Base-by-base conservation (phyloP, 2,329 filamentous ascomycete species). In the Epichloe amarillans region DNA sequence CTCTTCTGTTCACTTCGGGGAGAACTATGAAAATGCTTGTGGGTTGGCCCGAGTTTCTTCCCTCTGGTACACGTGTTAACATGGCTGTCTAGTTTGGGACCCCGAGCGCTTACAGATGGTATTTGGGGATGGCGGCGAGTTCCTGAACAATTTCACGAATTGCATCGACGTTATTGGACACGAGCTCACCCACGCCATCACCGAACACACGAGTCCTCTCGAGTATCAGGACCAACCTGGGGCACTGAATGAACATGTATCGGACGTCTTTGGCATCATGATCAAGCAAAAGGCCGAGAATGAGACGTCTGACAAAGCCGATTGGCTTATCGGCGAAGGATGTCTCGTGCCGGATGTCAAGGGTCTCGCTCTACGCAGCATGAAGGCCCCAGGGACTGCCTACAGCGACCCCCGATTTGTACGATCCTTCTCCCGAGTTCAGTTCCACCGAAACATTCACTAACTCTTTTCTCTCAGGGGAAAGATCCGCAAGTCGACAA, bases 181-280 rank as follows among this genome's bases (percentile, higher is more conserved):
- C 55, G 77, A 80, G 56, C 63, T 79, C 19, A 78, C 74, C 38
- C 77, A 80, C 56, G 76, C 73, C 30, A 67, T 80, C 19, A 75
- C 71, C 0, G 69, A 77, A 55, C 65, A 74, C 58, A 74, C 72
- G 3, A 69, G 69, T 11, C 69, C 70, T 1, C 68, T 80, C 8
- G 63, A 71, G 47, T 80, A 80, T 57, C 56, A 61, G n/a, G 70
- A 66, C 38, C 72, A 80, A 59, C 63, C 72, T 14, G 77, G 77
- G 17, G 76, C 76, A 14, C 64, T 80, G 39, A 80, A 80, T 53
- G 77, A 80, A 61, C 73, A 76, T 55, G 56, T 79, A 35, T 73
- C 76, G 0, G 77, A 80, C 55, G 72, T 73, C 1, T 79, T 79
- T 56, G 77, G 75, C 52, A 71, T 74, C 61, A 78, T 80, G 72